Conservation (phyloP, 768 basidiomycete genomes). For the Lentinula lateritia region DNA sequence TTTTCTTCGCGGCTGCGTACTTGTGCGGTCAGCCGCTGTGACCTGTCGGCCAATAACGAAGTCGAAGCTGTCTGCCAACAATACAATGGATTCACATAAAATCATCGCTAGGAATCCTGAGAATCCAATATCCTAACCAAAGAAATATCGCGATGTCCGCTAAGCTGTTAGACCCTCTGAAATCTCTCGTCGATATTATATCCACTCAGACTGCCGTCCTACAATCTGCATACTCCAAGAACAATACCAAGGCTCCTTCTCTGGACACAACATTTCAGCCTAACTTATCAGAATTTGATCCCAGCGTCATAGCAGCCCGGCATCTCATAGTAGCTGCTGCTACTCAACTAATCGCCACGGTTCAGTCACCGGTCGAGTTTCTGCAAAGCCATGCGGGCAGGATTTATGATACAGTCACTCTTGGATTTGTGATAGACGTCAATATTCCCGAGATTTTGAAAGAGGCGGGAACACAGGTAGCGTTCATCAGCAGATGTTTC, state of each 20-base stretch:
- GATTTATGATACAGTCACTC: slow-evolving; percentile 12
- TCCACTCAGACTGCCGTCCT: neutral
- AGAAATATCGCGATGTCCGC: neutral
- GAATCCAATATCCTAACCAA: too few species aligned
- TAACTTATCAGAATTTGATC: neutral
- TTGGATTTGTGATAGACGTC: slow-evolving; percentile 20
- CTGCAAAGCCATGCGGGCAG: slow-evolving; percentile 10
- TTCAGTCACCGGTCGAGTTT: slow-evolving; percentile 14
- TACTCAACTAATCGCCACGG: slow-evolving; percentile 15
- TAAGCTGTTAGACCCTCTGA: neutral
- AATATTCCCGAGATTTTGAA: slow-evolving; percentile 30
- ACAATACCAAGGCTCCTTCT: neutral
- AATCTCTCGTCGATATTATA: neutral
- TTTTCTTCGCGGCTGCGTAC: too few species aligned
- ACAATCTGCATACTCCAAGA: neutral
- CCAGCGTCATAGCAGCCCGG: neutral
- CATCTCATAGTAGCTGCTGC: slow-evolving; percentile 5
- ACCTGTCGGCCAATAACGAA: too few species aligned
- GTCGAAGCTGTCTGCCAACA: too few species aligned
- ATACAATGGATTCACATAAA: too few species aligned
- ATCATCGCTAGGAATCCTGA: too few species aligned
- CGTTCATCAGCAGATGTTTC: neutral
- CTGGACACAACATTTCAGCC: neutral
- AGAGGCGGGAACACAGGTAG: slow-evolving; percentile 21
- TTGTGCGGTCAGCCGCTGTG: too few species aligned